These are phyloP conservation scores for Pseudogymnoascus sp. DNA, from an alignment of 2,329 filamentous ascomycete genomes.

Conservation along the genomic window DNA sequence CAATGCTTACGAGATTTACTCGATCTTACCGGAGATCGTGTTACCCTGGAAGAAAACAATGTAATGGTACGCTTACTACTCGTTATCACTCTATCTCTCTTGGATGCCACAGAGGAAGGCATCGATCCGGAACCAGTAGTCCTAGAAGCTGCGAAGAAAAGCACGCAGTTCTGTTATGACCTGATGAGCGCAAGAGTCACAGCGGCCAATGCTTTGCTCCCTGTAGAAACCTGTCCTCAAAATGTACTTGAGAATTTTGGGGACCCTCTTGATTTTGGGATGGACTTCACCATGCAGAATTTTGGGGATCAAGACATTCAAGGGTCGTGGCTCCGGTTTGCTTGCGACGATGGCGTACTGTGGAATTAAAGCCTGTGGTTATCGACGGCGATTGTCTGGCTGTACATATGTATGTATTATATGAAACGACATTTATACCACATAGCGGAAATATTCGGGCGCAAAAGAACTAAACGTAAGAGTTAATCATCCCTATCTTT, in stretches of 20 bases:
- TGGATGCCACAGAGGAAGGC: slow-evolving; percentile 25
- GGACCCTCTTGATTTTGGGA: background rate
- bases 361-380: background rate
- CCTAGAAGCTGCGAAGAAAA: slow-evolving; percentile 15
- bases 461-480: background rate
- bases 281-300: background rate
- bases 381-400: background rate
- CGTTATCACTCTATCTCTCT: slow-evolving; percentile 32
- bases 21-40: slow-evolving; percentile 25
- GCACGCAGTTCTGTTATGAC: slow-evolving; percentile 14
- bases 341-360: background rate
- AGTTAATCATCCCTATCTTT: background rate
- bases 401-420: background rate
- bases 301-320: background rate
- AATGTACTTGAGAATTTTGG: background rate
- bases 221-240: background rate
- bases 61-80: slow-evolving; percentile 36
- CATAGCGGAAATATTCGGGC: background rate
- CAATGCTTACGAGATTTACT: slow-evolving; percentile 25
- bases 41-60: slow-evolving; percentile 36
- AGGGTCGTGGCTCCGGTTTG: background rate
- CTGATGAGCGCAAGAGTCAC: slow-evolving; percentile 11
- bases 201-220: background rate
- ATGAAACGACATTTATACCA: background rate
- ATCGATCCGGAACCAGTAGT: slow-evolving; percentile 12